Evolutionary conservation across 371 early-diverging fungal genomes (phyloP).

Genomic region (Cokeromyces recurvatus): DNA sequence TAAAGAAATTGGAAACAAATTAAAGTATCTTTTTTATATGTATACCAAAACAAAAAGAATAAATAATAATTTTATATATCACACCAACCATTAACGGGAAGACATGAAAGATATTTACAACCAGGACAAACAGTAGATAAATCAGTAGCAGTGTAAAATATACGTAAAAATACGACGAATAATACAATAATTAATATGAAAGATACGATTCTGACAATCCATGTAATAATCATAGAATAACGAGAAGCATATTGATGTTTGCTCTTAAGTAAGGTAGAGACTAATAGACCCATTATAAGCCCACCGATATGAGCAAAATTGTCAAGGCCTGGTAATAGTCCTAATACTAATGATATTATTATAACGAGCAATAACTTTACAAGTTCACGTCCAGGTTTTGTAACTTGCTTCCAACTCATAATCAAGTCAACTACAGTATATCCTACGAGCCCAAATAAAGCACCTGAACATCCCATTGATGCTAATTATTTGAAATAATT

Average conservation of each 20-base stretch:
- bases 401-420: slow-evolving; percentile 63
- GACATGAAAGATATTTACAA: slow-evolving; percentile 41
- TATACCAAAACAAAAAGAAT: no score
- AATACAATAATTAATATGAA: slow-evolving; percentile 29
- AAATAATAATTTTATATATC: slow-evolving; percentile 5
- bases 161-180: slow-evolving; percentile 28
- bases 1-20: slow-evolving; percentile 35
- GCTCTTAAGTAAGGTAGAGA: slow-evolving; percentile 41
- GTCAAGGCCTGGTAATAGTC: slow-evolving; percentile 69
- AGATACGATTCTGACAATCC: slow-evolving; percentile 29
- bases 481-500: slow-evolving; percentile 16
- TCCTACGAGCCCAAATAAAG: slow-evolving; percentile 71
- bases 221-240: slow-evolving; percentile 25
- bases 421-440: slow-evolving; percentile 67
- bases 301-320: slow-evolving; percentile 76
- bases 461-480: slow-evolving; percentile 76
- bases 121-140: slow-evolving; percentile 26
- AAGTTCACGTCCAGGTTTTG: slow-evolving; percentile 59
- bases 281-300: slow-evolving; percentile 43
- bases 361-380: slow-evolving; percentile 59
- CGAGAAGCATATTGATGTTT: slow-evolving; percentile 27
- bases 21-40: no score
- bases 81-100: slow-evolving; percentile 39
- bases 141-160: slow-evolving; percentile 43
- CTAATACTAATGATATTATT: slow-evolving; percentile 60